These are phyloP conservation scores for Pythium vanterpoolii DNA, from an alignment of 352 stramenopile species.

Conservation along the genomic window DNA sequence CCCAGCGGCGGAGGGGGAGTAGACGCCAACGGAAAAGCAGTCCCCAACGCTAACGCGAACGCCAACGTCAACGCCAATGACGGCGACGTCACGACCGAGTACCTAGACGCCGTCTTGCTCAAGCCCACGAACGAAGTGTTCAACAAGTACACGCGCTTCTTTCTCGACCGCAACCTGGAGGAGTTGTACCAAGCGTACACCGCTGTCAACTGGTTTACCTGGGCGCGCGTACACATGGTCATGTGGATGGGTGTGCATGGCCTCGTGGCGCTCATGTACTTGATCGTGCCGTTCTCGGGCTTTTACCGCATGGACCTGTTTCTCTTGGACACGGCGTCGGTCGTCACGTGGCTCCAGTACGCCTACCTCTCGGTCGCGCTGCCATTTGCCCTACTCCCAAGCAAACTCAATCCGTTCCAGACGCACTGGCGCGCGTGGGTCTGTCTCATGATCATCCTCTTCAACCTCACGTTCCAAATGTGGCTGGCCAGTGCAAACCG, in stretches of 20 bases:
- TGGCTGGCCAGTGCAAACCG: conserved; percentile 66
- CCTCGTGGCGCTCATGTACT: conserved; percentile 64
- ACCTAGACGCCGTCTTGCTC: conserved; percentile 71
- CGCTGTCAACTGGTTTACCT: conserved; percentile 74
- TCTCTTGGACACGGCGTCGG: conserved; percentile 39
- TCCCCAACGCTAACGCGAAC: background rate
- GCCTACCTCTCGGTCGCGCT: conserved; percentile 64
- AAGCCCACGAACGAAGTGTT: conserved; percentile 73
- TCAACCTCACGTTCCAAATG: conserved; percentile 72
- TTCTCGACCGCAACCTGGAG: conserved; percentile 72
- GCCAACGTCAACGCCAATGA: background rate
- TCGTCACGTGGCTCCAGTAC: conserved; percentile 61
- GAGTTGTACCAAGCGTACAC: conserved; percentile 85
- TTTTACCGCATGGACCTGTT: conserved; percentile 73
- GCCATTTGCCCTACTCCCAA: conserved; percentile 71
- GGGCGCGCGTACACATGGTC: conserved; percentile 67
- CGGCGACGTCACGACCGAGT: conserved; percentile 58
- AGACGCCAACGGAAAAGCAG: background rate
- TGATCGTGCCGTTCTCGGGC: conserved; percentile 51
- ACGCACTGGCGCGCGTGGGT: conserved; percentile 71
- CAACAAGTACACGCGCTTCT: conserved; percentile 78
- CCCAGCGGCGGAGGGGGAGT: background rate
- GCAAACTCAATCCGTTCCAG: conserved; percentile 67
- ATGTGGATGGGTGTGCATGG: conserved; percentile 73
- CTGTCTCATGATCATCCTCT: conserved; percentile 73